A percentile compares a stretch with the other conserved stretches of the same genome.
Conservation (phyloP, 192 early-diverging fungal genomes). For the Backusella psychrophila region DNA sequence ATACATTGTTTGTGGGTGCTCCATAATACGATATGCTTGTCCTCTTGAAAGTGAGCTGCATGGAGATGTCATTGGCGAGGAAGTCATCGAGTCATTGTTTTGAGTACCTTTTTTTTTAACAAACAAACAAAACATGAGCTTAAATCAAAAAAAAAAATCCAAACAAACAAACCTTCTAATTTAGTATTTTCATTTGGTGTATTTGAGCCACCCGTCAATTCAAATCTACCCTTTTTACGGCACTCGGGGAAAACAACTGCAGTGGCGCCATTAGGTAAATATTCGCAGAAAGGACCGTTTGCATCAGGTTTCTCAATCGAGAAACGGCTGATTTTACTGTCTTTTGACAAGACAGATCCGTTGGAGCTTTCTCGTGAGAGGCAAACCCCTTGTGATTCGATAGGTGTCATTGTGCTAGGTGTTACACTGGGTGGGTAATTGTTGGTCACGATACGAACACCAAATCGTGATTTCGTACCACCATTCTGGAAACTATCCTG, state of each 20-base stretch:
- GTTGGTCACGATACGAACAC: background rate
- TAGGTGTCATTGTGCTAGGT: constrained; percentile 4
- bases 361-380: constrained; percentile 17
- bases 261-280: background rate
- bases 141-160: too few species aligned
- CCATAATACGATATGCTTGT: constrained; percentile 9
- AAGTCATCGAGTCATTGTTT: background rate
- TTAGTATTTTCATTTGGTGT: constrained; percentile 1
- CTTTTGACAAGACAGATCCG: constrained; percentile 11
- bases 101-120: background rate
- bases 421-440: background rate
- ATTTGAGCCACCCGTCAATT: constrained; percentile 22
- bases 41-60: constrained; percentile 13
- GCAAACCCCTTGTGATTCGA: background rate
- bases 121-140: background rate
- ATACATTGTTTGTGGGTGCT: background rate
- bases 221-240: constrained; percentile 38
- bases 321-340: constrained; percentile 17
- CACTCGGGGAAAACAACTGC: constrained; percentile 14
- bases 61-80: constrained; percentile 6
- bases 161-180: background rate
- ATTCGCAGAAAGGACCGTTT: background rate
- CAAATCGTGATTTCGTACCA: constrained; percentile 22
- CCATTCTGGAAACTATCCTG: constrained; percentile 12
- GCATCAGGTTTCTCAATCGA: constrained; percentile 3